A percentile compares a stretch with the other conserved stretches of the same genome.
phyloP scores from a whole-genome alignment of 1,284 basidiomycete species.

The Stereum hirsutum region DNA sequence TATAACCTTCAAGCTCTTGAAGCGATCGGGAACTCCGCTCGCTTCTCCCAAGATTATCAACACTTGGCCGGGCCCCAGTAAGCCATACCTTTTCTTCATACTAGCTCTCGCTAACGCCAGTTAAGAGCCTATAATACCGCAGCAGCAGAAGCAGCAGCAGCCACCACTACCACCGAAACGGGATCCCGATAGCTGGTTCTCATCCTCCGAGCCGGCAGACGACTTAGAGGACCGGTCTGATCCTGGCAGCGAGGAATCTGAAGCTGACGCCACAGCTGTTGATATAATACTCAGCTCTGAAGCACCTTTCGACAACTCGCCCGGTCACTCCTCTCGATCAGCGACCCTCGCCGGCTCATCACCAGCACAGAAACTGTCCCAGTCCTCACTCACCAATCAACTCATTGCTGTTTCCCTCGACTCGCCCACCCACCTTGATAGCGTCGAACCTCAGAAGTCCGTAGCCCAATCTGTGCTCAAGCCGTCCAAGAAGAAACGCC shows the following conservation, averaged over 20 bases:
- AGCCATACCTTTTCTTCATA: neutral
- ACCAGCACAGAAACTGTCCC: no score
- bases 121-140: neutral
- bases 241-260: neutral
- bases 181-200: no score
- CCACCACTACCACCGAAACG: no score
- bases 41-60: neutral
- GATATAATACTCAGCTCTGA: no score
- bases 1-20: constrained; percentile 3
- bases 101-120: neutral
- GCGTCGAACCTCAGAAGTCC: no score
- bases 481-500: no score
- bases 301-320: no score
- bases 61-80: neutral
- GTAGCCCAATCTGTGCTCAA: no score
- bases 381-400: no score
- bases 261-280: neutral
- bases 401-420: no score
- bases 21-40: neutral
- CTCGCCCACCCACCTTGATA: neutral
- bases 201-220: no score
- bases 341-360: neutral
- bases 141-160: neutral
- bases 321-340: neutral
- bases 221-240: neutral